Evolutionary conservation across 1,284 basidiomycete species (phyloP).

Genomic region (Coniferiporia sulphurascens): DNA sequence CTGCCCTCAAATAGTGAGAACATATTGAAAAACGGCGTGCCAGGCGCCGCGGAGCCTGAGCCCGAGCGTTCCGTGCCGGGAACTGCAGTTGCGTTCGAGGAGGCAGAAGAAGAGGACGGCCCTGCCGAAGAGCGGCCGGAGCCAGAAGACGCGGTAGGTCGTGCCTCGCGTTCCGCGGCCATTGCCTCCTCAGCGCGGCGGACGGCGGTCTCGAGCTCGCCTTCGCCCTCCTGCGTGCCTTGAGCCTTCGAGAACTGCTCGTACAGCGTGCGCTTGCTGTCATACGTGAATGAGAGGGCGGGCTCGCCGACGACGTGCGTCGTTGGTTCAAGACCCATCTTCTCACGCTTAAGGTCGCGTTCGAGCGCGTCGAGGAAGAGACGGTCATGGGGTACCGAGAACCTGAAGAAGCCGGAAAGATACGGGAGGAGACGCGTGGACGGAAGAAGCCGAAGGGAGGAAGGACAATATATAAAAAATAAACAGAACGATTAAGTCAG

Average conservation of each 20-base stretch:
- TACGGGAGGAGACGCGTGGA: not conserved
- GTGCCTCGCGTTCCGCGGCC: conserved; percentile 21
- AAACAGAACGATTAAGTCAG: not conserved
- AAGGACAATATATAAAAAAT: not conserved
- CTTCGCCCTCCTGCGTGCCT: conserved; percentile 48
- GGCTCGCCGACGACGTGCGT: conserved; percentile 77
- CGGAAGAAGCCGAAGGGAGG: not conserved
- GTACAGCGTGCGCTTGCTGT: conserved; percentile 77
- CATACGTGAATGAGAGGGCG: conserved; percentile 78
- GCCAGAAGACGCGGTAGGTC: no score
- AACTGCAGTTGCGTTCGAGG: not conserved
- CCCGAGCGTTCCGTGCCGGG: not conserved
- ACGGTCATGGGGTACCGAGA: conserved; percentile 88
- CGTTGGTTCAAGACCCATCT: conserved; percentile 80
- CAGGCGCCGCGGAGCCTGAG: conserved; percentile 27
- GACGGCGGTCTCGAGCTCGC: conserved; percentile 51
- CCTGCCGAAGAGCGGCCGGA: no score
- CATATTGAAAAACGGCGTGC: conserved; percentile 55
- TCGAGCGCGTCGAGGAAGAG: conserved; percentile 92
- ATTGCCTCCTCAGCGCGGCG: conserved; percentile 38
- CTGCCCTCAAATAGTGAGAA: conserved; percentile 79
- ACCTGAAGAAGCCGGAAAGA: conserved; percentile 44
- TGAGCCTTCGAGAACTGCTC: conserved; percentile 75
- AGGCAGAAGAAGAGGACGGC: no score
- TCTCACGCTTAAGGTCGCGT: conserved; percentile 89